A percentile compares a stretch with the other conserved stretches of the same genome.
phyloP scores from a whole-genome alignment of 2,329 filamentous ascomycete species.

The Aspergillus hortae region DNA sequence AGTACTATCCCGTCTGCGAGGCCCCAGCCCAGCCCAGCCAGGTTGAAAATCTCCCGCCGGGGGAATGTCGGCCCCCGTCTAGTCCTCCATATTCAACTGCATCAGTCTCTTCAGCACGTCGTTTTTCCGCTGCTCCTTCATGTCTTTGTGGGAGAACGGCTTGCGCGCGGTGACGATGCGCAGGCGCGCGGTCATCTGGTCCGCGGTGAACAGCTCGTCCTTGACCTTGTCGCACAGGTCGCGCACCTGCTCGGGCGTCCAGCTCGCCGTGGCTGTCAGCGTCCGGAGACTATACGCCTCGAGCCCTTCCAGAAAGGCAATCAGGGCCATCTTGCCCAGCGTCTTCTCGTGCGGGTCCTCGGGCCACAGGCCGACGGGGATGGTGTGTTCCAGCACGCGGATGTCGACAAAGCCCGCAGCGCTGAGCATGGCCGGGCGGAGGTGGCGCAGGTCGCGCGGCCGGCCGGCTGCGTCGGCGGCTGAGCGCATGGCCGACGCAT shows the following conservation, averaged over 20 bases:
- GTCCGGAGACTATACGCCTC: conserved; percentile 35
- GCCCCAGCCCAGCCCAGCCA: background rate
- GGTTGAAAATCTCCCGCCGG: background rate
- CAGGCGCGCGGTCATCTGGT: conserved; percentile 23
- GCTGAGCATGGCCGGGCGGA: conserved; percentile 37
- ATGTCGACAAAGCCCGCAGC: conserved; percentile 39
- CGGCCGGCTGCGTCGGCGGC: conserved; percentile 33
- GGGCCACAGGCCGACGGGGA: conserved; percentile 39
- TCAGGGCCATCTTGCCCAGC: conserved; percentile 41
- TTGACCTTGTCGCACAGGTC: conserved; percentile 39
- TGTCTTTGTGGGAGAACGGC: conserved; percentile 14
- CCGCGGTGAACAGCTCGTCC: conserved; percentile 29
- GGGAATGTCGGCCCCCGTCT: background rate
- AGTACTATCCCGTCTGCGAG: background rate
- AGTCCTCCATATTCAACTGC: background rate
- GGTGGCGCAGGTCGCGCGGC: conserved; percentile 38
- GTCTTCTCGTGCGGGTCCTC: conserved; percentile 30
- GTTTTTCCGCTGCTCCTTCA: conserved; percentile 9
- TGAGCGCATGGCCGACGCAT: conserved; percentile 30
- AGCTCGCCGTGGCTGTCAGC: conserved; percentile 21
- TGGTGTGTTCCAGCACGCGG: conserved; percentile 33
- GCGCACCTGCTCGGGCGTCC: conserved; percentile 30
- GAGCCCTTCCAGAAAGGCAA: conserved; percentile 38
- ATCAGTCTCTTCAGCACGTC: conserved; percentile 6
- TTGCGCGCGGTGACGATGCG: conserved; percentile 29